Conservation (phyloP, 768 basidiomycete species). For the Macrolepiota fuliginosa region DNA sequence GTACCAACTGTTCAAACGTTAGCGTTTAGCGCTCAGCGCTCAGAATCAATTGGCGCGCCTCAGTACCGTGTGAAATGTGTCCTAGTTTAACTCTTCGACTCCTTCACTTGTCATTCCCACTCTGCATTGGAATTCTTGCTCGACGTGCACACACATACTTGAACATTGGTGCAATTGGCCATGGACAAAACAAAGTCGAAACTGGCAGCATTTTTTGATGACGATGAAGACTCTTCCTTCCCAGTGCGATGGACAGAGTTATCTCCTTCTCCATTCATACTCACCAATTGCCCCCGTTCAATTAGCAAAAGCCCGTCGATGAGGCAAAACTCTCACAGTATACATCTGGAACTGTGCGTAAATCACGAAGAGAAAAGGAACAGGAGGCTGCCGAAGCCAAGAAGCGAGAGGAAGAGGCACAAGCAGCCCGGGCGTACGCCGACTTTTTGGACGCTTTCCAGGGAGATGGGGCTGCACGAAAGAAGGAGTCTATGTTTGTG, state of each 20-base stretch:
- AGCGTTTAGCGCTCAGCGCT: no score
- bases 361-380: constrained; percentile 91
- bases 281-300: constrained; percentile 54
- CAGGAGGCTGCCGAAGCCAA: constrained; percentile 91
- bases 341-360: constrained; percentile 80
- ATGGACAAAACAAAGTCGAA: constrained; percentile 72
- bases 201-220: constrained; percentile 80
- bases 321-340: constrained; percentile 85
- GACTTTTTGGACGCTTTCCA: constrained; percentile 88
- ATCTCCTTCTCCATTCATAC: constrained; percentile 52
- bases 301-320: constrained; percentile 83
- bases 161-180: not conserved
- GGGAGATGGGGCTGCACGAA: constrained; percentile 55
- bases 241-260: constrained; percentile 88
- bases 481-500: constrained; percentile 53
- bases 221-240: constrained; percentile 82
- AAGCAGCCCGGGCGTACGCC: constrained; percentile 74
- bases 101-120: not conserved
- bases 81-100: not conserved
- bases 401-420: constrained; percentile 78
- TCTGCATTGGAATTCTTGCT: not conserved
- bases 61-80: constrained; percentile 11
- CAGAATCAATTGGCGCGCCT: no score
- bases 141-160: not conserved
- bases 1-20: no score